Conservation (phyloP, 768 basidiomycete species). For the Russula dissimulans region DNA sequence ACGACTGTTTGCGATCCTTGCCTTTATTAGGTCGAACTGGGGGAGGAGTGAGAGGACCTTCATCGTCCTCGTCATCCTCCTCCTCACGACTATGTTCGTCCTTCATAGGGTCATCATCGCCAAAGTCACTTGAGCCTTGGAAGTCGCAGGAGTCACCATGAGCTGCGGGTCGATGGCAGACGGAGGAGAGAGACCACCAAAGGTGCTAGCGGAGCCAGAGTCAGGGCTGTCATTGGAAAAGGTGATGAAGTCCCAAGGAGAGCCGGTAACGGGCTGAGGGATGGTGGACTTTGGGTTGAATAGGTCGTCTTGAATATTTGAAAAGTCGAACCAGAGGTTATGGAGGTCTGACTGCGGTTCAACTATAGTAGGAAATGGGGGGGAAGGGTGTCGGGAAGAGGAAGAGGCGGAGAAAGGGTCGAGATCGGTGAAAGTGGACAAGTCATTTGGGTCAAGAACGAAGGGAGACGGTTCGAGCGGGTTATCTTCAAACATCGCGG, state of each 20-base stretch:
- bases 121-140: conserved; percentile 34
- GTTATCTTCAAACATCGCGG: conserved; percentile 15
- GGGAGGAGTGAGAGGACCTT: conserved; percentile 20
- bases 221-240: conserved; percentile 27
- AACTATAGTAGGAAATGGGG: background rate
- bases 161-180: conserved; percentile 69
- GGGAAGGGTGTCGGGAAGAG: background rate
- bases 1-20: conserved; percentile 56
- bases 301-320: conserved; percentile 25
- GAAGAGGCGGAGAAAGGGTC: background rate
- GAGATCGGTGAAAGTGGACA: background rate
- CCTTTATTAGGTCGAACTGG: conserved; percentile 36
- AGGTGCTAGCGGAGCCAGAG: conserved; percentile 12
- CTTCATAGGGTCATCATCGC: conserved; percentile 29
- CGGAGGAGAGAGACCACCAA: conserved; percentile 23
- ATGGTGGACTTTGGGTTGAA: conserved; percentile 22
- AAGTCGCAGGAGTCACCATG: conserved; percentile 52
- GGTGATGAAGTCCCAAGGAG: conserved; percentile 35
- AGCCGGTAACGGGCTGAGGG: conserved; percentile 22
- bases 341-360: conserved; percentile 10
- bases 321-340: conserved; percentile 22
- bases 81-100: conserved; percentile 26
- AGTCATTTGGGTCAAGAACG: conserved; percentile 6
- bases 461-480: conserved; percentile 14
- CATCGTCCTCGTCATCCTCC: conserved; percentile 30